A percentile compares a stretch with the other conserved stretches of the same genome.
These are phyloP conservation scores for Styphnolobium japonicum DNA, from an alignment of 306 rosid species.

Conservation along the genomic window DNA sequence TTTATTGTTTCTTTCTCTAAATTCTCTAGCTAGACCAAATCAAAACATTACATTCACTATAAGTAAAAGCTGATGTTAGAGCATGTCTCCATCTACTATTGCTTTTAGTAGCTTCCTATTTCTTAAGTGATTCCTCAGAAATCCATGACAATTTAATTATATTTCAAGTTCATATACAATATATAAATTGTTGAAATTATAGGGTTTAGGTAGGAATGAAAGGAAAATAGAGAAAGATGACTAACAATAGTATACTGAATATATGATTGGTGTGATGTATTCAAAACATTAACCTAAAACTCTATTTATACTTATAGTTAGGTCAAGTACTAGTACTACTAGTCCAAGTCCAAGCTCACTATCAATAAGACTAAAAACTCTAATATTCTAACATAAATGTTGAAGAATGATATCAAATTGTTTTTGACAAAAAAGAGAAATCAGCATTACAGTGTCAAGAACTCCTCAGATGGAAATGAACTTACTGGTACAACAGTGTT, in stretches of 20 bases:
- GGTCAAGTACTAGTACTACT: no score
- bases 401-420: not conserved
- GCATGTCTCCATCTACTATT: not conserved
- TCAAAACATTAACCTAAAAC: no score
- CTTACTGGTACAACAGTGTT: slow-evolving; percentile 58
- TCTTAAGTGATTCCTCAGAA: not conserved
- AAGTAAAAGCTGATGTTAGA: not conserved
- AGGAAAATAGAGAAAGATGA: no score
- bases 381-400: no score
- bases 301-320: no score
- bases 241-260: no score
- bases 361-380: no score
- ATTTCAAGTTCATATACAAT: not conserved
- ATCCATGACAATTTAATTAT: not conserved
- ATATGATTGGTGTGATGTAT: no score
- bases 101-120: not conserved
- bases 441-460: not conserved
- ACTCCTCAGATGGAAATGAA: not conserved
- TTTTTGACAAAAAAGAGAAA: not conserved
- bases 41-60: not conserved
- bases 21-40: slow-evolving; percentile 37
- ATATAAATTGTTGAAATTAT: not conserved
- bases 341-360: no score
- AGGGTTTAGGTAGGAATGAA: no score
- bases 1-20: slow-evolving; percentile 65